Conservation (phyloP, 2,329 filamentous ascomycete species). For the Pestalotiopsis sp. region DNA sequence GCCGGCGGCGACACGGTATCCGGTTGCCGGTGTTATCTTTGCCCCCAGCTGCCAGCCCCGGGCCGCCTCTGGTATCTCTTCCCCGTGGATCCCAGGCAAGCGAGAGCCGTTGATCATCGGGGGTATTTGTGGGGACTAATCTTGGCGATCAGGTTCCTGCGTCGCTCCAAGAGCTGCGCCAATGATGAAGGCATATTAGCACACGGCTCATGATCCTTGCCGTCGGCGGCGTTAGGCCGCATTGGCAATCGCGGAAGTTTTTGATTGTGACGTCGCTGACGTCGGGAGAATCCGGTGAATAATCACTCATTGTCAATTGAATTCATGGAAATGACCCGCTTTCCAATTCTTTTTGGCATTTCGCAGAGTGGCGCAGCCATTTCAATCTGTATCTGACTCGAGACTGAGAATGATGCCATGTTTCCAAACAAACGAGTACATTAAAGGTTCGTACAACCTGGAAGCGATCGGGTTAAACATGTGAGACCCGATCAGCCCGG, state of each 20-base stretch:
- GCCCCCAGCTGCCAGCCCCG: background rate
- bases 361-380: too few relatives aligned
- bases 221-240: background rate
- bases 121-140: background rate
- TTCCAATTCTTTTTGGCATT: too few relatives aligned
- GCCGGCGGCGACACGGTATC: background rate
- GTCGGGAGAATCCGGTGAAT: background rate
- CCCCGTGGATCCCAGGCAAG: background rate
- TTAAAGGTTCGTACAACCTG: too few relatives aligned
- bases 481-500: too few relatives aligned
- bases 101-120: constrained; percentile 2
- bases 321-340: too few relatives aligned
- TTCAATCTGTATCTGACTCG: too few relatives aligned
- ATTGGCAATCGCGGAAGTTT: background rate
- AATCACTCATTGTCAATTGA: background rate
- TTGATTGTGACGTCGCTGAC: background rate
- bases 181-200: background rate
- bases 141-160: background rate
- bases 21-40: background rate
- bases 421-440: too few relatives aligned
- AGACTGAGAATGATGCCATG: too few relatives aligned
- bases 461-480: too few relatives aligned
- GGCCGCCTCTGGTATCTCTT: background rate
- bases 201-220: constrained; percentile 5
- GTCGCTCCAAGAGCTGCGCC: background rate